Conservation (phyloP, 192 early-diverging fungal genomes). For the Backusella tuberculispora region DNA sequence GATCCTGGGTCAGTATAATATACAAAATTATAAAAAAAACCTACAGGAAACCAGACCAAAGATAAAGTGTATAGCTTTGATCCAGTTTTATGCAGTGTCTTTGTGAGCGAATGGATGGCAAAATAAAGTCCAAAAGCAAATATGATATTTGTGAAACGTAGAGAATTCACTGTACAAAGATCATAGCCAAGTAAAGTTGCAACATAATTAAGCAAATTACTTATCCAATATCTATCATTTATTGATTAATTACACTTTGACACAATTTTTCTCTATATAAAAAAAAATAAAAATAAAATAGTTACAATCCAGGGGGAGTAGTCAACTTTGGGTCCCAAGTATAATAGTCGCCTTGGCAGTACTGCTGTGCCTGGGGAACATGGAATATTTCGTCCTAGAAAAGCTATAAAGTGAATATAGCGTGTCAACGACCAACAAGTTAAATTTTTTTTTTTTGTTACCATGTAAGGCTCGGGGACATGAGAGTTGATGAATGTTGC, state of each 20-base stretch:
- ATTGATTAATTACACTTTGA: background rate
- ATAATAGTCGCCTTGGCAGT: slow-evolving; percentile 71
- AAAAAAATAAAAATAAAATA: slow-evolving; percentile 8
- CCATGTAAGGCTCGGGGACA: slow-evolving; percentile 34
- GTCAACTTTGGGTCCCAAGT: slow-evolving; percentile 94
- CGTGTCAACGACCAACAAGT: background rate
- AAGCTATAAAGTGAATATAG: background rate
- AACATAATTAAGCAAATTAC: slow-evolving; percentile 19
- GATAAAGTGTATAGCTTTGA: slow-evolving; percentile 43
- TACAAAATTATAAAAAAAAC: slow-evolving; percentile 84
- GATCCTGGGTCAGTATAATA: slow-evolving; percentile 95
- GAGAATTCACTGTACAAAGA: slow-evolving; percentile 26
- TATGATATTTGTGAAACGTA: slow-evolving; percentile 72
- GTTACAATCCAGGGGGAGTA: slow-evolving; percentile 95
- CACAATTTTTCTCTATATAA: background rate
- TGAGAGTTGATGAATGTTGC: background rate
- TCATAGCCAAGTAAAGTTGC: background rate
- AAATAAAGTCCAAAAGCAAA: slow-evolving; percentile 62
- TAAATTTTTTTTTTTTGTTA: background rate
- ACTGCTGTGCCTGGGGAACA: slow-evolving; percentile 85
- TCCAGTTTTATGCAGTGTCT: slow-evolving; percentile 42
- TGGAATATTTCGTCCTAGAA: slow-evolving; percentile 94
- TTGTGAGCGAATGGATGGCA: slow-evolving; percentile 45
- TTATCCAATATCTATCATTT: slow-evolving; percentile 35
- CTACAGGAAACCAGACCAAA: slow-evolving; percentile 74